Evolutionary conservation across 2,329 filamentous ascomycete genomes (phyloP), one percentile per base, ranked within the genome.

Genomic region (Chrysosporium queenslandicum): DNA sequence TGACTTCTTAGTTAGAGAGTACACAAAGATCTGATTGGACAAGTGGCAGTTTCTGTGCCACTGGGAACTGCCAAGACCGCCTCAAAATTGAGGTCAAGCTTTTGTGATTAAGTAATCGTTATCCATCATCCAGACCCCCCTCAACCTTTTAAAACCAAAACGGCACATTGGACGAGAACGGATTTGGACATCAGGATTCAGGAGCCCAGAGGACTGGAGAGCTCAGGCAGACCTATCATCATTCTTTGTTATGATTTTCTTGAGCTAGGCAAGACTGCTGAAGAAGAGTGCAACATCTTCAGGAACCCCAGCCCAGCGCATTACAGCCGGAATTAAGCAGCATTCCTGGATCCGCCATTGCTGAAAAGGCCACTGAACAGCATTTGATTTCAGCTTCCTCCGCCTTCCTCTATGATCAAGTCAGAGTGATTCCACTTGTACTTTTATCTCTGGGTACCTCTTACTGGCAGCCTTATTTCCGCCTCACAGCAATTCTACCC

Each of bases 31-130:
- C 39, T 3, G n/a, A n/a, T n/a, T n/a, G n/a, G n/a, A n/a, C n/a
- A n/a, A n/a, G n/a, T n/a, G n/a, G n/a, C n/a, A n/a, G n/a, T n/a
- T n/a, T n/a, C n/a, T 41, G 39, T 20, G 25, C 48, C 39, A 32
- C 47, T 37, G 14, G 34, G 12, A 27, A 16, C 11, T 29, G 41
- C 49, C 49, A 51, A 51, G 49, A 37, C 49, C 27, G 40, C 20
- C 11, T 11, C 30, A 25, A 37, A 45, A 7, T 25, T 30, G 40
- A 45, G 40, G 49, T 37, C 49, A 45, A 45, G 40, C 49, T 51
- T 51, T 43, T 27, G 25, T 5, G 20, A 21, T 50, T 43, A 50
- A 27, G 23, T 50, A 50, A 50, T 20, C 16, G 34, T 27, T 12
- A 12, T 40, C 18, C 36, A 11, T 32, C 23, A 23, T 14, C 12